Conservation (phyloP, 768 basidiomycete genomes). For the Termitomyces sp. region DNA sequence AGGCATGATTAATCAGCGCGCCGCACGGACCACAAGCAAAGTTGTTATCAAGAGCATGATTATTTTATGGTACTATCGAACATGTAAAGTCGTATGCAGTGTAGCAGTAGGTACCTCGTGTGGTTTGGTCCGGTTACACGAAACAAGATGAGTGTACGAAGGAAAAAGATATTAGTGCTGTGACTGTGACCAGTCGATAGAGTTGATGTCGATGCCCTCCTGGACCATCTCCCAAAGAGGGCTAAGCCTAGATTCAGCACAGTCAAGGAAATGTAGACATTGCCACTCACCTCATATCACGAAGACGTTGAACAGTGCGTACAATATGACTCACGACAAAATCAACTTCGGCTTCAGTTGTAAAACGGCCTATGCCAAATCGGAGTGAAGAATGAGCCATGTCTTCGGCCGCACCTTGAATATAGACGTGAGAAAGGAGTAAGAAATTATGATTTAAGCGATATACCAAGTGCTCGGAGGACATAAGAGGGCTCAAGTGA, state of each 20-base stretch:
- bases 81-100: not conserved
- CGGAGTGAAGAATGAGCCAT: conserved; percentile 98
- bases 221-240: conserved; percentile 99
- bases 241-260: conserved; percentile 30
- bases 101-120: not conserved
- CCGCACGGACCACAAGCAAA: conserved; percentile 3
- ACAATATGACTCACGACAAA: conserved; percentile 88
- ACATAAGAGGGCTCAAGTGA: conserved; percentile 98
- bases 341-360: conserved; percentile 95
- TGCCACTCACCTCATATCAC: conserved; percentile 80
- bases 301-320: conserved; percentile 75
- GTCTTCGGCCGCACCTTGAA: conserved; percentile 86
- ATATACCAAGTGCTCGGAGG: conserved; percentile 81
- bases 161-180: conserved; percentile 54
- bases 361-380: conserved; percentile 97
- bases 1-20: conserved; percentile 1
- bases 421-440: conserved; percentile 1
- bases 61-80: not conserved
- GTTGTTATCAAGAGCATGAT: not conserved
- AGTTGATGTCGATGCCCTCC: conserved; percentile 93
- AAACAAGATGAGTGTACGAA: conserved; percentile 6
- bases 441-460: not conserved
- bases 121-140: not conserved
- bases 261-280: conserved; percentile 1
- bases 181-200: conserved; percentile 95